These are phyloP conservation scores for Thraustochytrium sp. DNA, from an alignment of 352 stramenopile genomes.

Conservation along the genomic window DNA sequence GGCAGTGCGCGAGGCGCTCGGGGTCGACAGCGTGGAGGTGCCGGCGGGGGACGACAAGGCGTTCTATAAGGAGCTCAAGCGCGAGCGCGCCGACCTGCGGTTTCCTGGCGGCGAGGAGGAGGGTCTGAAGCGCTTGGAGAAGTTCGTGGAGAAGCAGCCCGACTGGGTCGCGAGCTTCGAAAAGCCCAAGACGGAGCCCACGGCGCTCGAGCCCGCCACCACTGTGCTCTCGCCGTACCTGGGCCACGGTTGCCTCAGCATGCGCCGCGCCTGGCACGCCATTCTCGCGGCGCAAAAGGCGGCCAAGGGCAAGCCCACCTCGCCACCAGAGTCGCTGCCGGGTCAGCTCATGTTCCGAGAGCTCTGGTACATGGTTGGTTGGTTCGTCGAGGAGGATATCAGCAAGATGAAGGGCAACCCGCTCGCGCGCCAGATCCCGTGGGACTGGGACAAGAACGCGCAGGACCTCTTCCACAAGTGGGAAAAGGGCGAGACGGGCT, in stretches of 20 bases:
- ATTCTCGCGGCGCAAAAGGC: slow-evolving; percentile 65
- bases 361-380: slow-evolving; percentile 79
- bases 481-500: slow-evolving; percentile 89
- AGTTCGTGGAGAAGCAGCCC: slow-evolving; percentile 65
- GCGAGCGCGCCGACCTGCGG: not conserved
- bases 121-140: slow-evolving; percentile 58
- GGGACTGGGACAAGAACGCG: slow-evolving; percentile 67
- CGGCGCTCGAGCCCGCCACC: slow-evolving; percentile 81
- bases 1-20: not conserved
- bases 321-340: slow-evolving; percentile 82
- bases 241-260: slow-evolving; percentile 83
- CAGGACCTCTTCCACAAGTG: slow-evolving; percentile 78
- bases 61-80: slow-evolving; percentile 1
- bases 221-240: slow-evolving; percentile 91
- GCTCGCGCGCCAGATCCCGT: slow-evolving; percentile 79
- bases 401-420: slow-evolving; percentile 88
- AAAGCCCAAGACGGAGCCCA: slow-evolving; percentile 92
- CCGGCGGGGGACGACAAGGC: not conserved
- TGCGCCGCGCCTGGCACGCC: slow-evolving; percentile 79
- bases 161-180: slow-evolving; percentile 85
- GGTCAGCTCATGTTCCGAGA: slow-evolving; percentile 92
- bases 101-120: slow-evolving; percentile 53
- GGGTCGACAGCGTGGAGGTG: not conserved
- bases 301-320: slow-evolving; percentile 49
- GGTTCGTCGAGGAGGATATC: slow-evolving; percentile 69